Evolutionary conservation across 768 basidiomycete genomes (phyloP).

Genomic region (Russula earlei): DNA sequence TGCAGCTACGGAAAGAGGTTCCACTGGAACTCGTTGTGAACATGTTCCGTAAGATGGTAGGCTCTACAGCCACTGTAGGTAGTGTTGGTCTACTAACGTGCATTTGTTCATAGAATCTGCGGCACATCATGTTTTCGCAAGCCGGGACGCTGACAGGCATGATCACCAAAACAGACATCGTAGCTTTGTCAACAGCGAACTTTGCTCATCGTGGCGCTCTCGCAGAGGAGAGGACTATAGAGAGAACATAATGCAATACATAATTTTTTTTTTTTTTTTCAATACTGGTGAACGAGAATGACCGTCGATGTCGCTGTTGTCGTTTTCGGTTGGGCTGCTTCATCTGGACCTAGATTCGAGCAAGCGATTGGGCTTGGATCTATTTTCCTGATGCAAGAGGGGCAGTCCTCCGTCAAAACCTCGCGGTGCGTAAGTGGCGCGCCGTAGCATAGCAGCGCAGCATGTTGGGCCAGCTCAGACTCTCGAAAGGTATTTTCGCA

Average conservation of each 20-base stretch:
- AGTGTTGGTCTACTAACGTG: slow-evolving; percentile 5
- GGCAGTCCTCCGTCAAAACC: no score
- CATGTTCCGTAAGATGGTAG: slow-evolving; percentile 66
- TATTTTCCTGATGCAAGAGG: no score
- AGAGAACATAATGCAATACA: background rate
- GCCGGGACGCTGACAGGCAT: slow-evolving; percentile 51
- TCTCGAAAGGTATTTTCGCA: no score
- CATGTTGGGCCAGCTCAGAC: no score
- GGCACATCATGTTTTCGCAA: slow-evolving; percentile 58
- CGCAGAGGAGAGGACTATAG: background rate
- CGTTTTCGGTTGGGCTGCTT: no score
- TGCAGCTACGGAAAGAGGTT: slow-evolving; percentile 58
- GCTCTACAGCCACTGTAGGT: background rate
- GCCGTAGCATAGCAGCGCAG: no score
- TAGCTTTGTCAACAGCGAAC: slow-evolving; percentile 46
- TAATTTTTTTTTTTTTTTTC: background rate
- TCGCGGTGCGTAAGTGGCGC: no score
- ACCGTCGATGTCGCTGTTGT: no score
- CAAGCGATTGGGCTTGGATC: no score
- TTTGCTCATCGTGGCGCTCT: slow-evolving; percentile 40
- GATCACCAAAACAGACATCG: slow-evolving; percentile 61
- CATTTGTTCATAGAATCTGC: slow-evolving; percentile 41
- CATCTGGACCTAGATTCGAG: background rate
- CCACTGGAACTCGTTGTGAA: slow-evolving; percentile 62
- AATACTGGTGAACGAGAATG: no score